phyloP scores from a whole-genome alignment of 176 grass and related monocot genomes.

The Miscanthus lutarioriparius region DNA sequence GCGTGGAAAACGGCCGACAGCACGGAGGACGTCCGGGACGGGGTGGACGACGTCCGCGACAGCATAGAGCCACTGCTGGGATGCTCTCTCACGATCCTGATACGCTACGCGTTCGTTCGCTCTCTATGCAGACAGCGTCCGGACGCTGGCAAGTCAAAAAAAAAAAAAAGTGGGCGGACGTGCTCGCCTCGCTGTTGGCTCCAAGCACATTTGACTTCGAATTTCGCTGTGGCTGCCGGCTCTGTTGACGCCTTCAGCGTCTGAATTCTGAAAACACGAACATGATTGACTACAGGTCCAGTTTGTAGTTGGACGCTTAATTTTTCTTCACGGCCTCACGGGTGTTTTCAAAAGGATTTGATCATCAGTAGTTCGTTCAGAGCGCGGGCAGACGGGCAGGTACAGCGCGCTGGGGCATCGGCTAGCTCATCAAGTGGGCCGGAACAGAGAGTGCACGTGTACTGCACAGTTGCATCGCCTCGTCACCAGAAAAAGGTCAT shows the following conservation, averaged over 20 bases:
- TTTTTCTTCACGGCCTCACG: too few relatives aligned
- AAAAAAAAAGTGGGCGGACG: not conserved
- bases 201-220: conserved; percentile 20
- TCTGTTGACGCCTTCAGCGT: not conserved
- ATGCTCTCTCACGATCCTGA: too few relatives aligned
- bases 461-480: not conserved
- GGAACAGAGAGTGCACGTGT: not conserved
- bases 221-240: not conserved
- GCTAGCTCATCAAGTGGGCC: not conserved
- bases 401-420: not conserved
- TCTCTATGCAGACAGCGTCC: too few relatives aligned
- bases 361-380: not conserved
- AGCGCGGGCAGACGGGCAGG: not conserved
- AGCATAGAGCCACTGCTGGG: too few relatives aligned
- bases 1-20: too few relatives aligned
- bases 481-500: not conserved
- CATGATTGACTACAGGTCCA: not conserved
- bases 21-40: too few relatives aligned
- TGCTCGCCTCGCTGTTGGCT: not conserved
- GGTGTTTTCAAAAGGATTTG: not conserved
- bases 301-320: conserved; percentile 18
- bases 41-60: too few relatives aligned
- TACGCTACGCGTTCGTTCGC: rapidly evolving
- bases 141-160: too few relatives aligned
- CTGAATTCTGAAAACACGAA: not conserved